These are phyloP conservation scores for Microcos paniculata DNA, from an alignment of 345 rosid genomes.

Conservation along the genomic window DNA sequence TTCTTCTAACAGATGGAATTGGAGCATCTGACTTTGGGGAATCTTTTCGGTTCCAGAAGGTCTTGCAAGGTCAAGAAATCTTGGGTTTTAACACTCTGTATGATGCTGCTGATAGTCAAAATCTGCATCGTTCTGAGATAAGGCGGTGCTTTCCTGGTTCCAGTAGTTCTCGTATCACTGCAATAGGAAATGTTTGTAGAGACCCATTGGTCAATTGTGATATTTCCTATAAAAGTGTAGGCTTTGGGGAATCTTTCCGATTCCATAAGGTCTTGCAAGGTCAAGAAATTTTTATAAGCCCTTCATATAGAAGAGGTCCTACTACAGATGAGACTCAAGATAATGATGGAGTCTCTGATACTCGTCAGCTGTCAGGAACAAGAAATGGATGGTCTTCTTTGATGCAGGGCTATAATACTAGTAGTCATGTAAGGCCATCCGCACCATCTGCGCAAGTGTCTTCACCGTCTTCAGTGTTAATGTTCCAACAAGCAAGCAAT, in stretches of 20 bases:
- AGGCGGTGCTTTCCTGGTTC: conserved; percentile 42
- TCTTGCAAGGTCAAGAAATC: conserved; percentile 99
- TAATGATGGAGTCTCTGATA: conserved; percentile 45
- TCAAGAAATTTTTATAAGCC: conserved; percentile 80
- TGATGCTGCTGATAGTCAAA: conserved; percentile 46
- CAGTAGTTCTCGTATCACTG: conserved; percentile 32
- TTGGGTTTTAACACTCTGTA: conserved; percentile 55
- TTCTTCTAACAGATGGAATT: conserved; percentile 56
- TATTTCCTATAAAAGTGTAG: conserved; percentile 43
- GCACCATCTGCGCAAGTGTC: conserved; percentile 45
- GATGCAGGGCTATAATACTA: conserved; percentile 41
- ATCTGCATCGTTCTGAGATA: conserved; percentile 34
- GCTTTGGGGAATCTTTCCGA: conserved; percentile 62
- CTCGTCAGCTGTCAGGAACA: conserved; percentile 39
- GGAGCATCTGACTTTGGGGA: conserved; percentile 86
- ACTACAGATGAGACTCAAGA: conserved; percentile 33
- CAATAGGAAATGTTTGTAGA: conserved; percentile 27
- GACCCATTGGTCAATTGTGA: conserved; percentile 28
- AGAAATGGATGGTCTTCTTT: conserved; percentile 56
- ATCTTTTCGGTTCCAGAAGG: conserved; percentile 91
- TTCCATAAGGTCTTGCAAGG: conserved; percentile 99
- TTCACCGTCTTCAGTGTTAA: conserved; percentile 79
- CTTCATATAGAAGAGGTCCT: conserved; percentile 35
- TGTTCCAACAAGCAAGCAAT: conserved; percentile 52
- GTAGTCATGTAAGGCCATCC: conserved; percentile 27